Evolutionary conservation across 495 filamentous ascomycete species (phyloP).

Genomic region (Chaetomium fimeti): DNA sequence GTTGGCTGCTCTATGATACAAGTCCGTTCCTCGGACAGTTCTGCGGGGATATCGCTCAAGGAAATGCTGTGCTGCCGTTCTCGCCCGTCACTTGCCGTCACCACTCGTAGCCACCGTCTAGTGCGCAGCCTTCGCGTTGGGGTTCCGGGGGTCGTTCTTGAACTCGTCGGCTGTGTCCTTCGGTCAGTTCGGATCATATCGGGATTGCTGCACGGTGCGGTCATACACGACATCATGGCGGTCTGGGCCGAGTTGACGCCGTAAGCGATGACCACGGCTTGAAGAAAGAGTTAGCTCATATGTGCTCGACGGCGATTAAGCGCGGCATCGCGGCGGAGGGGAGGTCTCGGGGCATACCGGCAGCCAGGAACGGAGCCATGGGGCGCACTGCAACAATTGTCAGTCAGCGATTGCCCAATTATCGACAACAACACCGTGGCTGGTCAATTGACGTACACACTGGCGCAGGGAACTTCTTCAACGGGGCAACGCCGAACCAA

Average conservation of each 20-base stretch:
- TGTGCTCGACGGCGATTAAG: neutral
- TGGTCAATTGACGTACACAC: conserved; percentile 65
- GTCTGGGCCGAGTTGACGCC: conserved; percentile 78
- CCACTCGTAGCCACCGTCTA: conserved; percentile 26
- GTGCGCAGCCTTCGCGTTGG: conserved; percentile 59
- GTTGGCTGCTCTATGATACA: conserved; percentile 40
- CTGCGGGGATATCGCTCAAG: conserved; percentile 25
- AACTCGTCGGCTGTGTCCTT: conserved; percentile 70
- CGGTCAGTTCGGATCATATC: conserved; percentile 29
- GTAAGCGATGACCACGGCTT: conserved; percentile 80
- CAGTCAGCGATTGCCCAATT: conserved; percentile 7
- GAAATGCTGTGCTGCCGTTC: conserved; percentile 25
- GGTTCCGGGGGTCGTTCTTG: conserved; percentile 96
- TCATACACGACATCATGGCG: conserved; percentile 70
- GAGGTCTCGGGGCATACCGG: conserved; percentile 64
- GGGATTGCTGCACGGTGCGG: conserved; percentile 10
- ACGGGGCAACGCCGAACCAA: conserved; percentile 61
- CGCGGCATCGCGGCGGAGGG: too few species aligned
- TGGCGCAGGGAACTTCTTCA: conserved; percentile 88
- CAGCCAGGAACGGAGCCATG: conserved; percentile 87
- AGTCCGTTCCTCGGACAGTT: conserved; percentile 21
- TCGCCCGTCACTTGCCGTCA: conserved; percentile 25
- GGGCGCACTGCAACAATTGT: conserved; percentile 65
- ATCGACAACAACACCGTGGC: conserved; percentile 20
- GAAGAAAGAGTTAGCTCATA: conserved; percentile 19